A percentile compares a stretch with the other conserved stretches of the same genome.
phyloP scores from a whole-genome alignment of 2,329 filamentous ascomycete species.

The Gyromitra esculenta region DNA sequence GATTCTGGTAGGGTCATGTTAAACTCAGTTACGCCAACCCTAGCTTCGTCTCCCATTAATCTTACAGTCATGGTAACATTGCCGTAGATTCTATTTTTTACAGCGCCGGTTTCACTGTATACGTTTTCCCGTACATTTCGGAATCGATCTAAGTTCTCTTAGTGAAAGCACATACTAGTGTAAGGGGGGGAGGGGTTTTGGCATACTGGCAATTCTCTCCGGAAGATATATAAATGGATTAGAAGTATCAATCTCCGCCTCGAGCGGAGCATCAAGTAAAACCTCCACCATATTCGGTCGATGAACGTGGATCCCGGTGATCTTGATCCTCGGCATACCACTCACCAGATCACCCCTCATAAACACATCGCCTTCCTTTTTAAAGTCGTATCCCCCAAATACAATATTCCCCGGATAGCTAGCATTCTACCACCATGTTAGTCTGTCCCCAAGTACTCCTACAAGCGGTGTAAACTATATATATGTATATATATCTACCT shows the following conservation, averaged over 20 bases:
- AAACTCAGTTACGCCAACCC: constrained; percentile 14
- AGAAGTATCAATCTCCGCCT: constrained; percentile 37
- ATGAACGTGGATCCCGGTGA: constrained; percentile 31
- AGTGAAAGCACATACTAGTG: background rate
- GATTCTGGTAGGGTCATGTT: constrained; percentile 35
- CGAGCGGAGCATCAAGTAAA: constrained; percentile 5
- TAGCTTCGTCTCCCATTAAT: background rate
- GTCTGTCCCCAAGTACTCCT: background rate
- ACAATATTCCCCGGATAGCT: constrained; percentile 37
- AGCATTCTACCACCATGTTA: constrained; percentile 26
- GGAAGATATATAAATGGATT: constrained; percentile 34
- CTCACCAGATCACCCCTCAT: constrained; percentile 29
- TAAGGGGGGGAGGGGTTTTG: background rate
- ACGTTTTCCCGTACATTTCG: constrained; percentile 1
- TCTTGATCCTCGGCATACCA: constrained; percentile 23
- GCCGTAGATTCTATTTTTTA: constrained; percentile 5
- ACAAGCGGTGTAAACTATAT: no score
- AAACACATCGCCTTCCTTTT: constrained; percentile 26
- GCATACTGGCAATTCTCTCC: constrained; percentile 12
- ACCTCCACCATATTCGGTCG: background rate
- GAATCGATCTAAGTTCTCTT: constrained; percentile 13
- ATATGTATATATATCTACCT: background rate
- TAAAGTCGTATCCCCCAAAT: constrained; percentile 32
- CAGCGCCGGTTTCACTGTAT: background rate
- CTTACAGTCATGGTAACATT: constrained; percentile 33